Evolutionary conservation across 2,329 filamentous ascomycete genomes (phyloP).

Genomic region (Fusarium longipes): DNA sequence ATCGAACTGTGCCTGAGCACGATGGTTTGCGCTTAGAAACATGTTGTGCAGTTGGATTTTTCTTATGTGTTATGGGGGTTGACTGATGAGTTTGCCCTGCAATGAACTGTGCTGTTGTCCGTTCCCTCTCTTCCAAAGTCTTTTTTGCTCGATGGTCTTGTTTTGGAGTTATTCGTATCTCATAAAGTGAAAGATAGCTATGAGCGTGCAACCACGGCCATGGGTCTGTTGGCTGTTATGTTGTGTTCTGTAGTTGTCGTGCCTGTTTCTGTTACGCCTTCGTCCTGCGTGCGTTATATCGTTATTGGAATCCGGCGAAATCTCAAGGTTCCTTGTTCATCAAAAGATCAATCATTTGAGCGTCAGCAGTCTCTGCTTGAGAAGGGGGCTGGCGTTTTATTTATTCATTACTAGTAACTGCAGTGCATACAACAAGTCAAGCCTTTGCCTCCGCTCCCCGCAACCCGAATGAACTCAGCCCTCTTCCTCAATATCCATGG

Average conservation of each 20-base stretch:
- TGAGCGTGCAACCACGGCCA: conserved; percentile 6
- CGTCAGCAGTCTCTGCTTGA: conserved; percentile 1
- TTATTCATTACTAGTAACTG: conserved; percentile 12
- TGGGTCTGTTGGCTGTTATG: not conserved
- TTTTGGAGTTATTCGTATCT: conserved; percentile 10
- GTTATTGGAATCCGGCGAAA: conserved; percentile 14
- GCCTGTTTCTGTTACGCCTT: conserved; percentile 9
- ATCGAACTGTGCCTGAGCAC: conserved; percentile 64
- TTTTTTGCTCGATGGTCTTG: conserved; percentile 24
- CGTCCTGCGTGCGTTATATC: conserved; percentile 28
- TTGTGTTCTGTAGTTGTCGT: conserved; percentile 4
- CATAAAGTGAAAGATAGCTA: conserved; percentile 4
- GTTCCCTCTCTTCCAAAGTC: conserved; percentile 26
- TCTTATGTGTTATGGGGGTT: not conserved
- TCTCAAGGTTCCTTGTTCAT: conserved; percentile 12
- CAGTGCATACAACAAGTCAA: not conserved
- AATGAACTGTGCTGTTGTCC: conserved; percentile 5
- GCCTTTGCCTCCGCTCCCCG: conserved; percentile 29
- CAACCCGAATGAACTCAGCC: conserved; percentile 40
- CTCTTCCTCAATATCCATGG: conserved; percentile 37
- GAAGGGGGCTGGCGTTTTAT: conserved; percentile 37
- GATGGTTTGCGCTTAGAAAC: conserved; percentile 55
- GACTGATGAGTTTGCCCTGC: not conserved
- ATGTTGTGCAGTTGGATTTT: conserved; percentile 4
- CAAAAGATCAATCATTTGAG: conserved; percentile 5